Evolutionary conservation across 371 early-diverging fungal species (phyloP).

Genomic region (Mortierella sp.): DNA sequence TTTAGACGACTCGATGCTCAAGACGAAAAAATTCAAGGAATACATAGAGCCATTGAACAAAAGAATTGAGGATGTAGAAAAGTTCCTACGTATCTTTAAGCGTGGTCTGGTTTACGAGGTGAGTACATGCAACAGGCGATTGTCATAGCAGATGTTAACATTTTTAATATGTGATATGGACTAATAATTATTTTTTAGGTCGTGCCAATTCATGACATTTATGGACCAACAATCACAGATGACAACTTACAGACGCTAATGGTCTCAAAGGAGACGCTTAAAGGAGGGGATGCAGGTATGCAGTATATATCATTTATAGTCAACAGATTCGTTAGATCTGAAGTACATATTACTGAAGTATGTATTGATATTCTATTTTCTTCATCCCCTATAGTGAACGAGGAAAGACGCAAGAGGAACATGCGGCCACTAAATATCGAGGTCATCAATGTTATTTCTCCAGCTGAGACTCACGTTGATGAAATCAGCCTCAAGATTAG

Average conservation of each 20-base stretch:
- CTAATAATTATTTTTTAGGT: constrained; percentile 54
- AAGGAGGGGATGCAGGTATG: constrained; percentile 80
- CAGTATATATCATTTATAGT: too few species aligned
- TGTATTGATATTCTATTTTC: not conserved
- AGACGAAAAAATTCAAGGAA: constrained; percentile 77
- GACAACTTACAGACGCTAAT: constrained; percentile 83
- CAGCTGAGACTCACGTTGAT: constrained; percentile 60
- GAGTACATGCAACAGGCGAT: too few species aligned
- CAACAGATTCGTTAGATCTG: too few species aligned
- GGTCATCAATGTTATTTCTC: constrained; percentile 81
- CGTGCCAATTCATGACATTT: constrained; percentile 84
- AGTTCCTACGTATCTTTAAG: constrained; percentile 71
- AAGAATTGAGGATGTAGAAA: constrained; percentile 69
- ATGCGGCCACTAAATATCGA: constrained; percentile 73
- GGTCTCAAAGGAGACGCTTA: constrained; percentile 89
- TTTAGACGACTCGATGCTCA: constrained; percentile 73
- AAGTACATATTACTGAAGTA: not conserved
- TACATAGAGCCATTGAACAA: constrained; percentile 77
- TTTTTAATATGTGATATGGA: too few species aligned
- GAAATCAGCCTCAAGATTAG: constrained; percentile 74
- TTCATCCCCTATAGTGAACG: constrained; percentile 65
- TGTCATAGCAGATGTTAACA: too few species aligned
- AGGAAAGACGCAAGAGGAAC: constrained; percentile 62
- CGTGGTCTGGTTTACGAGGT: constrained; percentile 64
- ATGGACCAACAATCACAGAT: constrained; percentile 91